Percentiles rank a stretch among this genome's conserved stretches.
Conservation (phyloP, 345 rosid species). For the Rhodamnia rubescens region DNA sequence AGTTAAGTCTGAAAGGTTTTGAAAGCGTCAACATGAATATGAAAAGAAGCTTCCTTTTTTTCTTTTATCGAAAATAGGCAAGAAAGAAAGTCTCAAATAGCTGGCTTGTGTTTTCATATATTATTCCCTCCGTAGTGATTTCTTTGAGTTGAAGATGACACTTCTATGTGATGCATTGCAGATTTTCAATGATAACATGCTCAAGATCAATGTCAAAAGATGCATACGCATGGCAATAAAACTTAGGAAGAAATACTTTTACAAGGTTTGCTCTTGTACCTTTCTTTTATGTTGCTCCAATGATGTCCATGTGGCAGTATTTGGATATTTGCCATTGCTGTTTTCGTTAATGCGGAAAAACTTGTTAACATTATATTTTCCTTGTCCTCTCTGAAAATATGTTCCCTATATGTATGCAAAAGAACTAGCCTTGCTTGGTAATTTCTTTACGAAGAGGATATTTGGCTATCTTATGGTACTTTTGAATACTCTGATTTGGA, state of each 20-base stretch:
- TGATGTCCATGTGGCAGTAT: neutral
- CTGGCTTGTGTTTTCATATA: neutral
- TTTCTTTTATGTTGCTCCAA: neutral
- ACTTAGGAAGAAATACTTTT: conserved; percentile 72
- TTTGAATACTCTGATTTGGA: neutral
- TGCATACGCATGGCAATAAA: conserved; percentile 65
- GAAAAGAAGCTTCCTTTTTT: neutral
- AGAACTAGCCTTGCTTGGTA: neutral
- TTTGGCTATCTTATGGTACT: neutral
- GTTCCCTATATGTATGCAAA: neutral
- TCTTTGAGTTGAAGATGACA: neutral
- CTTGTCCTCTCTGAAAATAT: neutral
- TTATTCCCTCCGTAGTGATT: neutral
- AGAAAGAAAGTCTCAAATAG: neutral
- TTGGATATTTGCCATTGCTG: neutral
- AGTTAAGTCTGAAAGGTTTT: neutral
- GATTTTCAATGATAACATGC: conserved; percentile 82
- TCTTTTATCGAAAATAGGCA: neutral
- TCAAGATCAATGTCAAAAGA: conserved; percentile 57
- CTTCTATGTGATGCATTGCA: conserved; percentile 16
- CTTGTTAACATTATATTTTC: neutral
- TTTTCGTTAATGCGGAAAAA: neutral
- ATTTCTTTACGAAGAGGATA: neutral
- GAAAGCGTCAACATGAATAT: neutral
- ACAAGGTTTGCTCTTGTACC: conserved; percentile 41